Evolutionary conservation across 495 filamentous ascomycete genomes (phyloP), one percentile per base, ranked within the genome.

Genomic region (Penicillium longicatenatum): DNA sequence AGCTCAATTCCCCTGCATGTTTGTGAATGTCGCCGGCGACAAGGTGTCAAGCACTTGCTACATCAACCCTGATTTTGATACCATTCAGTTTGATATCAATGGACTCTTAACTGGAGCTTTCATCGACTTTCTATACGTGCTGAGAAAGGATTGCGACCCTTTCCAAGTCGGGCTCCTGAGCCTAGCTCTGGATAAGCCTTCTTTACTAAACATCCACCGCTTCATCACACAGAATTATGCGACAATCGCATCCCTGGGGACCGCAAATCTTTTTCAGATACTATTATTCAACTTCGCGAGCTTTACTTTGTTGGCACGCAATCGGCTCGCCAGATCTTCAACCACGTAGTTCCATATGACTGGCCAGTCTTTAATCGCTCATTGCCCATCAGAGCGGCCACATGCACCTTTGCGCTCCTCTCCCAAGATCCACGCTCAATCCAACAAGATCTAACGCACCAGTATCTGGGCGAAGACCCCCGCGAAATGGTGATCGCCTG

Each of bases 21-120:
- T 50, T 26, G 2, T 24, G 20, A 24, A 46, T 46, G 14, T 46
- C 43, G 0, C 2, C 22, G 20, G 43, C 11, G 10, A 21, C 43
- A 22, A 11, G 8, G 22, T 24, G 3, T 7, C 19, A 24, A 5
- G n/a, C 3, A 20, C 17, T 21, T 44, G 41, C n/a, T 44, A 44
- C n/a, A 44, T 44, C 41, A 44, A 44, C n/a, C 41, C 41, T 20
- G 41, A 44, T 21, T 44, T 21, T 19, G 41, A 44, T 6, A 44
- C 41, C 6, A 20, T 44, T 44, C 41, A 44, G 2, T 20, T 21
- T 17, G 20, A 21, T 20, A 19, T 44, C 16, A 20, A 44, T 0
- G n/a, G n/a, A 2, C 4, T 5, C n/a, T 20, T 9, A 20, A 6
- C 41, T 21, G 8, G n/a, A 5, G 41, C n/a, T 7, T 44, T 44